Conservation (phyloP, 225 moss, liverwort and hornwort genomes). For the Lunularia cruciata region DNA sequence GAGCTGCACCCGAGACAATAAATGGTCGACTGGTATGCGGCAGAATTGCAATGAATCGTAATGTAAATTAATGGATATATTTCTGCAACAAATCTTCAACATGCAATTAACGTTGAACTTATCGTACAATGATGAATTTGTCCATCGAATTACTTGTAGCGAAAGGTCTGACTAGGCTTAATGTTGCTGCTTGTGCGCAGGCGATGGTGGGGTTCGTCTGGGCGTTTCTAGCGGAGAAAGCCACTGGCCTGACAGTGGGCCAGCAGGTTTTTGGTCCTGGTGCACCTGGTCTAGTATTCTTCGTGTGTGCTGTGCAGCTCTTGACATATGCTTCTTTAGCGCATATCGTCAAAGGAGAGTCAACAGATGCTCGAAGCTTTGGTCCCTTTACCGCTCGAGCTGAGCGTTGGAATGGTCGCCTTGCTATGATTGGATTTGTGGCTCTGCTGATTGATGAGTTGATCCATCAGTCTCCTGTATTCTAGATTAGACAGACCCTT, state of each 20-base stretch:
- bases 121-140: too few species aligned
- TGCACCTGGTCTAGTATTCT: background rate
- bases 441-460: constrained; percentile 1
- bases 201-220: constrained; percentile 15
- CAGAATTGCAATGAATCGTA: too few species aligned
- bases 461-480: background rate
- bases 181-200: background rate
- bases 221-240: constrained; percentile 4
- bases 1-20: constrained; percentile 33
- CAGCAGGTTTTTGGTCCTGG: background rate
- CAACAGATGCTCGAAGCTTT: constrained; percentile 2
- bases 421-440: background rate
- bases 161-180: too few species aligned
- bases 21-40: constrained; percentile 28
- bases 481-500: too few species aligned
- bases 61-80: too few species aligned
- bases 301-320: background rate
- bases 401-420: background rate
- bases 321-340: constrained; percentile 3
- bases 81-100: too few species aligned
- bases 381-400: background rate
- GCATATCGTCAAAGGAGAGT: constrained; percentile 5
- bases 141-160: too few species aligned
- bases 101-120: too few species aligned
- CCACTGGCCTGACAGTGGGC: background rate